Conservation (phyloP, 495 filamentous ascomycete species). For the Choiromyces venosus region DNA sequence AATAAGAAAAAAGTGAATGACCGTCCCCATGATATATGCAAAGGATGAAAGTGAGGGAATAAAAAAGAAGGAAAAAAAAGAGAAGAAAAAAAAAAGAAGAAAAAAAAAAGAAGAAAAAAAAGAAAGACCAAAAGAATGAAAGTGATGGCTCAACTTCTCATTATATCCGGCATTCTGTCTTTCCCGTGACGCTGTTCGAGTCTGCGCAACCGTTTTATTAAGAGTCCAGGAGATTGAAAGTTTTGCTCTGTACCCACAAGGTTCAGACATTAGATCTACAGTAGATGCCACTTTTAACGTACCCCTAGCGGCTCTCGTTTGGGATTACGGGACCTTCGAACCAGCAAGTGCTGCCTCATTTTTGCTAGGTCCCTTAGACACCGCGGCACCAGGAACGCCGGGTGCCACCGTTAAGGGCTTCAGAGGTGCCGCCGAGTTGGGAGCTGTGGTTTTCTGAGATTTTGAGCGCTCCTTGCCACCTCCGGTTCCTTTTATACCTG, state of each 20-base stretch:
- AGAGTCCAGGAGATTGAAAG: background rate
- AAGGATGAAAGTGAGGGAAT: background rate
- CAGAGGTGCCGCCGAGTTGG: no score
- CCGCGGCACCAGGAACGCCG: background rate
- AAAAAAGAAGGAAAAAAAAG: background rate
- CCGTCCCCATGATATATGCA: background rate
- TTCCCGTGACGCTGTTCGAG: background rate
- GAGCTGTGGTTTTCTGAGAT: background rate
- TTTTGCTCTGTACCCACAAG: background rate
- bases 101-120: background rate
- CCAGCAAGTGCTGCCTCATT: background rate
- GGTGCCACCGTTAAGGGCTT: no score
- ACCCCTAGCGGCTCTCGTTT: background rate
- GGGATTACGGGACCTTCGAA: background rate
- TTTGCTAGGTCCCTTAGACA: background rate
- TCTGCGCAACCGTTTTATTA: background rate
- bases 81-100: background rate
- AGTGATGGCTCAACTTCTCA: background rate
- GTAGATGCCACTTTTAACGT: background rate
- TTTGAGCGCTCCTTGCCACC: background rate
- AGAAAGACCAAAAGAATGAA: background rate
- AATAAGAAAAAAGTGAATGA: background rate
- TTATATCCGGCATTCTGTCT: background rate
- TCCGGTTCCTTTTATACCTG: background rate
- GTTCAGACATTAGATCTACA: background rate